Conservation (phyloP, 1,284 basidiomycete genomes). For the Trichosporon ovoides region DNA sequence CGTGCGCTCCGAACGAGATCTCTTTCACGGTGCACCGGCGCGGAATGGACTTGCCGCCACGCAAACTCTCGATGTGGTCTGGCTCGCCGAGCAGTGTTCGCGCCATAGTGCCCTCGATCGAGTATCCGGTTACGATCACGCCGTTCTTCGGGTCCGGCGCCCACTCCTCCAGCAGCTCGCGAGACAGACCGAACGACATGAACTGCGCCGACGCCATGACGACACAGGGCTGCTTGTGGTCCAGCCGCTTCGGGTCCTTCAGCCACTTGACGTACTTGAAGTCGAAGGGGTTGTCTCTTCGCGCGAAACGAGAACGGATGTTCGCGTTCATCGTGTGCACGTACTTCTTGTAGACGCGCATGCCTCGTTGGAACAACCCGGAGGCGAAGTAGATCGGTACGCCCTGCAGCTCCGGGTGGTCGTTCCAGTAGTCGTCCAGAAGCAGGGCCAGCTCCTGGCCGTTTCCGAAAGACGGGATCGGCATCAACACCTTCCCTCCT, state of each 20-base stretch:
- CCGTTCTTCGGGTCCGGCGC: slow-evolving; percentile 94
- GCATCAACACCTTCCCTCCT: slow-evolving; percentile 89
- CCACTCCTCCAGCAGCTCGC: slow-evolving; percentile 93
- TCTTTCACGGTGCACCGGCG: slow-evolving; percentile 92
- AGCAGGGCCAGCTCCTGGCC: slow-evolving; percentile 93
- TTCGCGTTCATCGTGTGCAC: slow-evolving; percentile 95
- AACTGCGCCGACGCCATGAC: slow-evolving; percentile 96
- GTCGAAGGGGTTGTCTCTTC: slow-evolving; percentile 81
- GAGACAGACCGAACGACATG: slow-evolving; percentile 83
- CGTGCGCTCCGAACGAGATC: slow-evolving; percentile 96
- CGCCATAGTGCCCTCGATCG: slow-evolving; percentile 93
- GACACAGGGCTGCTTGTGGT: slow-evolving; percentile 67
- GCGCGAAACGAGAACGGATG: slow-evolving; percentile 78
- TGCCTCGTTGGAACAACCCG: slow-evolving; percentile 91
- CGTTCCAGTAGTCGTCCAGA: slow-evolving; percentile 96
- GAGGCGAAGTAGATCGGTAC: slow-evolving; percentile 97
- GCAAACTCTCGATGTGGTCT: slow-evolving; percentile 52
- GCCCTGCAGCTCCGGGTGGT: slow-evolving; percentile 89
- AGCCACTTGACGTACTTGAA: slow-evolving; percentile 68
- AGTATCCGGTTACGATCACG: slow-evolving; percentile 92
- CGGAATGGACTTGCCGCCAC: slow-evolving; percentile 73
- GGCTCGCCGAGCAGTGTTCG: slow-evolving; percentile 48
- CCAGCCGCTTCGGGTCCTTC: slow-evolving; percentile 47
- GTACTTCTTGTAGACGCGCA: slow-evolving; percentile 96
- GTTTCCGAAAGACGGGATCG: slow-evolving; percentile 89